Percentiles rank a stretch among this genome's conserved stretches.
phyloP scores from a whole-genome alignment of 2,329 filamentous ascomycete species.

The Ceratocystiopsis sp. region DNA sequence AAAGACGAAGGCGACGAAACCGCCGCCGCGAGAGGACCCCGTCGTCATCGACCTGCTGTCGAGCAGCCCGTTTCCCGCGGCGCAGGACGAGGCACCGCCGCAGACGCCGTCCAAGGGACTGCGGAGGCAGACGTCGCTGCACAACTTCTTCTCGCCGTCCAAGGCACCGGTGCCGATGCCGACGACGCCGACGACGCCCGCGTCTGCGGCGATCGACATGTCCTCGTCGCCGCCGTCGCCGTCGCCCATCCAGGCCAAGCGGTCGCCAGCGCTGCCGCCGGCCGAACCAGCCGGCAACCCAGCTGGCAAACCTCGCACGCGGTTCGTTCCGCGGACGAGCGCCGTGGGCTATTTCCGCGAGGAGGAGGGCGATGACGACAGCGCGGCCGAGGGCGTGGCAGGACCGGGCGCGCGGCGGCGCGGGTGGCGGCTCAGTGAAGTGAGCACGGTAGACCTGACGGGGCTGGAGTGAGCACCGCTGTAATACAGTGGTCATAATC shows the following conservation, averaged over 20 bases:
- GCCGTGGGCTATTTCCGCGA: conserved; percentile 14
- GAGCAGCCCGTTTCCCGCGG: background rate
- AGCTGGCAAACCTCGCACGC: background rate
- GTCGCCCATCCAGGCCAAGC: too few species aligned
- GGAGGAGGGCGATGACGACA: conserved; percentile 8
- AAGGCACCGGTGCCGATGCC: background rate
- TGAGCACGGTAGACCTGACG: conserved; percentile 3
- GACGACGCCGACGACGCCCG: too few species aligned
- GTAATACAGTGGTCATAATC: too few species aligned
- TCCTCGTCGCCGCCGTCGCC: background rate
- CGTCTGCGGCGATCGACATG: too few species aligned
- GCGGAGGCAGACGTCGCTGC: conserved; percentile 5
- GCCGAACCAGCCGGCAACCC: background rate
- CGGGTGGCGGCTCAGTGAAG: conserved; percentile 3
- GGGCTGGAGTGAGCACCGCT: too few species aligned
- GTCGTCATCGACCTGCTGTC: conserved; percentile 1
- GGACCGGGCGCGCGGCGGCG: background rate
- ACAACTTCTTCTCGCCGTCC: background rate
- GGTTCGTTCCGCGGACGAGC: conserved; percentile 13
- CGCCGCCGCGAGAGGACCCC: background rate
- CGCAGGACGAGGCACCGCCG: background rate
- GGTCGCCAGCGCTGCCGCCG: background rate
- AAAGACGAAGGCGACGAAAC: background rate
- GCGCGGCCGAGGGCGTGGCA: conserved; percentile 5
- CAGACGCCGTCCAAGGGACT: background rate